Evolutionary conservation across 176 grass and related monocot genomes (phyloP), one percentile per base, ranked within the genome.

Genomic region (Bothriochloa decipiens): DNA sequence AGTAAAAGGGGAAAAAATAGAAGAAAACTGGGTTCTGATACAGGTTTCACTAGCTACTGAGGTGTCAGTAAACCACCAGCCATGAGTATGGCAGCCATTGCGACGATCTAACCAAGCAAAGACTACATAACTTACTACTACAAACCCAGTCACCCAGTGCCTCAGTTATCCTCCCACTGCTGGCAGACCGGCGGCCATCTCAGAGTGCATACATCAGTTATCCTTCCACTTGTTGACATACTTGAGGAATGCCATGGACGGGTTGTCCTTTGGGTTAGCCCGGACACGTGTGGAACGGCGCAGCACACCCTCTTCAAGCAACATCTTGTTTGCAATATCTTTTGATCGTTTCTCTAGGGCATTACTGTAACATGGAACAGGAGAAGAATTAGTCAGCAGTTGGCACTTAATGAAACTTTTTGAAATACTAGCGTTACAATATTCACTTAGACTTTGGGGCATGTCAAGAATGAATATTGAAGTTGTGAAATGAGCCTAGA

Each of bases 151-250:
- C 35, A 60, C 77, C 32, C 32, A 36, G 20, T 82, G 39, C 45
- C 61, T 76, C 28, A 76, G 29, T 37, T 68, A 62, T 62, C 58
- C 63, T 37, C 16, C 35, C 37, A 61, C 13, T 3, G 8, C 11
- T 25, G 13, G 23, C 25, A 6, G 71, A 74, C 8, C 6, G 15
- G 15, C 16, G 16, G 8, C 5, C 15, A 52, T 10, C 26, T 11
- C 43, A 32, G 16, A 32, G 17, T 32, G 29, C 29, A 5, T 20
- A 55, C 27, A 43, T 89, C 75, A 95, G 63, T 69, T 81, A 3
- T 91, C 92, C 81, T 88, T 97, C 94, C 94, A 97, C 78, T 85
- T 97, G 80, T 97, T 97, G 12, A 79, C 78, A 72, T 97, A 97
- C 76, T 88, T 94, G 83, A 97, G 94, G 85, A 97, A 97, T 64